Base-by-base conservation (phyloP, 352 stramenopile species). In the Globisporangium heterothallicum region DNA sequence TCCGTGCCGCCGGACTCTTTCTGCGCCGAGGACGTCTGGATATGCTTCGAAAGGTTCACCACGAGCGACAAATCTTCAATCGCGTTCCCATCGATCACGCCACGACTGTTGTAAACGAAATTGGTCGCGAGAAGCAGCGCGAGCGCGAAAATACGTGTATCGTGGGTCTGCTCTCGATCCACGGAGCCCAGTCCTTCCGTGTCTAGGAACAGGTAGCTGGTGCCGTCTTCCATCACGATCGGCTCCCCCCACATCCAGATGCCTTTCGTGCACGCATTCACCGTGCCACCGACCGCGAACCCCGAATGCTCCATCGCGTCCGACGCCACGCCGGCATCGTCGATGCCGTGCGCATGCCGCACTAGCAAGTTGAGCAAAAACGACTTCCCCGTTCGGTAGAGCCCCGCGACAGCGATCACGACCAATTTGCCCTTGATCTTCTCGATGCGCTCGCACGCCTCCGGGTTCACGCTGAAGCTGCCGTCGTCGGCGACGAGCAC, bases 41-140 rank as follows among this genome's bases (percentile, higher is more conserved):
- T 95, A 66, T 94, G 76, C 60, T 96, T 95, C 40, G 86, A 88
- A 26, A 97, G 57, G 62, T 97, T 92, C 12, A 94, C 87, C 8
- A 97, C 87, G 9, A 97, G 82, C 56, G 88, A 95, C 24, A 97
- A 63, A 47, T 95, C 82, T 42, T 94, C 84, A 49, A 97, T 91
- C 3, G 88, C 87, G 27, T 91, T 93, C 24, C 71, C 75, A 63
- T 97, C 88, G 53, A 97, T 96, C 0, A 94, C 84, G 16, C 88
- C 88, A 21, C 81, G 81, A 44, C 75, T 92, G 67, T 97, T 97
- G 80, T 96, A 97, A 47, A 97, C 79, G 48, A 97, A 96, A 42
- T 78, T 84, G 24, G 85, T 92, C 19, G 76, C 73, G 40, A 97
- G 65, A 18, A 97, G 64, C 61, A 96, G 56, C 26, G 84, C 85